Evolutionary conservation across 1,284 basidiomycete genomes (phyloP).

Genomic region (Malassezia globosa): DNA sequence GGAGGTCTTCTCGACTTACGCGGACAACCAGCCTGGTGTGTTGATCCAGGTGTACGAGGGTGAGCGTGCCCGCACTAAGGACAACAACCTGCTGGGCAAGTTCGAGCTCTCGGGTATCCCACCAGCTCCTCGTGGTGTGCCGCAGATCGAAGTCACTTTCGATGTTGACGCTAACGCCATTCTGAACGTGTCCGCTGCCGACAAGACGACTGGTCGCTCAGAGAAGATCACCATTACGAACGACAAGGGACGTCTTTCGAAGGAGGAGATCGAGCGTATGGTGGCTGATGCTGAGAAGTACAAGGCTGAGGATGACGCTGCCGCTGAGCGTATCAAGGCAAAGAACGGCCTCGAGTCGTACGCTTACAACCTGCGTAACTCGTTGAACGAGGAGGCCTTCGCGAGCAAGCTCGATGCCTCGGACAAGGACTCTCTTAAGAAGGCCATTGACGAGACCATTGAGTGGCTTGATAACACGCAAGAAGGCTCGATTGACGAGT

Average conservation of each 20-base stretch:
- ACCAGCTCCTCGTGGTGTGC: constrained; percentile 93
- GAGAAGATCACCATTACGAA: constrained; percentile 90
- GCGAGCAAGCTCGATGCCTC: constrained; percentile 69
- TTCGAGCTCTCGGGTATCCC: constrained; percentile 97
- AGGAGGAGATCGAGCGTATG: constrained; percentile 98
- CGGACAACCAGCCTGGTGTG: constrained; percentile 98
- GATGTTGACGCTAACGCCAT: constrained; percentile 98
- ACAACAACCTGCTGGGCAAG: constrained; percentile 97
- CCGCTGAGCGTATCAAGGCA: constrained; percentile 60
- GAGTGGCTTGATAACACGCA: constrained; percentile 76
- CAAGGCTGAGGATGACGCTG: constrained; percentile 57
- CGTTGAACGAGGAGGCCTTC: constrained; percentile 43
- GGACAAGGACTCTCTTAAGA: constrained; percentile 78
- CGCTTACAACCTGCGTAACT: constrained; percentile 90
- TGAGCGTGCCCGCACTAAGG: constrained; percentile 97
- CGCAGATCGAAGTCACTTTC: constrained; percentile 95
- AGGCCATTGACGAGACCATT: constrained; percentile 73
- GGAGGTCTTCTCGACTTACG: constrained; percentile 96
- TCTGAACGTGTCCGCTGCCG: constrained; percentile 85
- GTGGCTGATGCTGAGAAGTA: constrained; percentile 55
- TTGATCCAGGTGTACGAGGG: constrained; percentile 98
- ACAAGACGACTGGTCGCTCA: constrained; percentile 96
- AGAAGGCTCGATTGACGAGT: constrained; percentile 90
- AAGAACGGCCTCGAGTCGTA: constrained; percentile 79
- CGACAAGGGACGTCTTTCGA: constrained; percentile 93